A percentile compares a stretch with the other conserved stretches of the same genome.
Evolutionary conservation across 805 yeast species (phyloP).

Genomic region (Saitoella complicata): DNA sequence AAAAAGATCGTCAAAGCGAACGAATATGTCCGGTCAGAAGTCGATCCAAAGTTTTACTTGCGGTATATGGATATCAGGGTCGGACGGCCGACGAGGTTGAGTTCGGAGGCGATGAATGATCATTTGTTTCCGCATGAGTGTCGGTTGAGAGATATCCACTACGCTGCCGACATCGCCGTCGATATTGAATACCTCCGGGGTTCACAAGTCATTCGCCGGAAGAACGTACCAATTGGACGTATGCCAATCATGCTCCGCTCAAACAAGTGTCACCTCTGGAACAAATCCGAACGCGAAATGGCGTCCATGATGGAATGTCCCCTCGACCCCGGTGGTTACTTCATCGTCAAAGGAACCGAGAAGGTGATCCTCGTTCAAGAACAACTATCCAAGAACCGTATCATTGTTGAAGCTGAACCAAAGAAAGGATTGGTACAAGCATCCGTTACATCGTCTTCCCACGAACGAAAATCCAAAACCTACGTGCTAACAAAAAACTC

Average conservation of each 20-base stretch:
- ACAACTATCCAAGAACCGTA: conserved; percentile 90
- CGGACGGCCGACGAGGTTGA: conserved; percentile 35
- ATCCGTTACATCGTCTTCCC: conserved; percentile 93
- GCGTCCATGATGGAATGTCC: conserved; percentile 88
- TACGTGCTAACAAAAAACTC: conserved; percentile 87
- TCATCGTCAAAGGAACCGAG: conserved; percentile 94
- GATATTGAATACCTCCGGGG: conserved; percentile 97
- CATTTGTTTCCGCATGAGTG: conserved; percentile 71
- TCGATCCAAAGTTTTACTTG: conserved; percentile 89
- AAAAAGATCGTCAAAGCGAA: conserved; percentile 87
- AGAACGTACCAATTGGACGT: conserved; percentile 85
- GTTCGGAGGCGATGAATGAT: conserved; percentile 18
- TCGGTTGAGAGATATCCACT: conserved; percentile 81
- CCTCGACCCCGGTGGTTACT: conserved; percentile 96
- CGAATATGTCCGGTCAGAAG: conserved; percentile 76
- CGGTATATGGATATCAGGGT: conserved; percentile 87
- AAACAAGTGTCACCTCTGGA: conserved; percentile 74
- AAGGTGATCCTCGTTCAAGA: conserved; percentile 94
- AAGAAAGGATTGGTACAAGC: conserved; percentile 91
- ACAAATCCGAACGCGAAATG: conserved; percentile 67
- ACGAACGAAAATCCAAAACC: conserved; percentile 93
- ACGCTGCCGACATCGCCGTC: conserved; percentile 87
- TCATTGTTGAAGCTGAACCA: conserved; percentile 93
- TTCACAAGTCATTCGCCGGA: conserved; percentile 72
- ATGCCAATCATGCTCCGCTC: conserved; percentile 98